Base-by-base conservation (phyloP, 306 rosid species). In the Medicago ruthenica region DNA sequence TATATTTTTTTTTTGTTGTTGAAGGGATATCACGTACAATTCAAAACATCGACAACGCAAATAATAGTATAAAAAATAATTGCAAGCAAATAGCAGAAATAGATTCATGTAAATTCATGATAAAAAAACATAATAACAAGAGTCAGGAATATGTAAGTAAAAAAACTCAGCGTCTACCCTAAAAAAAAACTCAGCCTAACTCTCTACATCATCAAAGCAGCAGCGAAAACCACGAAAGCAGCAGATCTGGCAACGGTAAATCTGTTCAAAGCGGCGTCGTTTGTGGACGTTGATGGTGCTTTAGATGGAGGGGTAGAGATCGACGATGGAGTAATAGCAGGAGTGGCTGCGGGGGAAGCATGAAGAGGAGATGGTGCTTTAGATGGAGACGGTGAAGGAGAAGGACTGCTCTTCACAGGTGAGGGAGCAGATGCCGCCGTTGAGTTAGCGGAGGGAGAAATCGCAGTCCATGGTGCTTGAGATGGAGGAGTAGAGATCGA, bases 371-470 rank as follows among this genome's bases (percentile, higher is more conserved):
- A 44, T 0, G 88, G 89, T 22, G n/a, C n/a, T n/a, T n/a, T n/a
- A n/a, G 59, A 27, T 40, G 63, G 39, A 60, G 67, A 4, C 0
- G 88, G 83, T 0, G 89, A 73, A 21, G 87, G 83, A 70, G 89
- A 50, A 0, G 83, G 71, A 39, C 13, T 76, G 34, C 17, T 70
- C 44, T 14, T 41, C 21, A 53, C 77, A 10, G 63, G 63, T 0
- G 4, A 7, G 0, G 86, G 69, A 40, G 86, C 79, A 17, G 85
- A 65, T 0, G 81, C 41, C 3, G 0, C 13, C 7, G 85, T 85
- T 8, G 88, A 24, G 1, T 9, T 53, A 3, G 57, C 72, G 0
- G 79, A 18, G 0, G 83, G 22, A 21, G 22, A 21, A 21, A 21
- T 21, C 22, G 22, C 1, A 0, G 22, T 1, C 22, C 1, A 21